These are phyloP conservation scores for Tricholoma matsutake DNA, from an alignment of 768 basidiomycete genomes.

Conservation along the genomic window DNA sequence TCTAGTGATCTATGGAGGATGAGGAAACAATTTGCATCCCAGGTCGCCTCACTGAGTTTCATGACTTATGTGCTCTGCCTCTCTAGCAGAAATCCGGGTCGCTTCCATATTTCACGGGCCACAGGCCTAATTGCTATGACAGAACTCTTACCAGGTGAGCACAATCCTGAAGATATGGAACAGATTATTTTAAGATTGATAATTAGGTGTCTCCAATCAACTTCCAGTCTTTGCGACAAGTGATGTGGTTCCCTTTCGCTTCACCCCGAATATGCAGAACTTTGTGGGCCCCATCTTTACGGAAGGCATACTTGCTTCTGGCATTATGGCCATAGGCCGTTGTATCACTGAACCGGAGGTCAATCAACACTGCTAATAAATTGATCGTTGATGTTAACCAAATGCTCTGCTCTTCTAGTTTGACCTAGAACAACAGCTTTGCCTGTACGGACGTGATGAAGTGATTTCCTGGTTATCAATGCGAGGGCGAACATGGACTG, in stretches of 20 bases:
- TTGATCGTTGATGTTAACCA: not conserved
- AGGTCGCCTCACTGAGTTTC: slow-evolving; percentile 86
- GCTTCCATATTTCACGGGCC: slow-evolving; percentile 86
- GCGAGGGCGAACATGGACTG: slow-evolving; percentile 51
- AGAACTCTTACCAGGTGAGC: slow-evolving; percentile 80
- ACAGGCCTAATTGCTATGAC: slow-evolving; percentile 92
- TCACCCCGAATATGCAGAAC: slow-evolving; percentile 94
- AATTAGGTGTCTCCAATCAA: slow-evolving; percentile 38
- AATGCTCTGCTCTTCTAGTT: slow-evolving; percentile 45
- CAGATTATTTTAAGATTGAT: not conserved
- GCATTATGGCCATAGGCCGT: slow-evolving; percentile 88
- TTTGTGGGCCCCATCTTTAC: slow-evolving; percentile 87
- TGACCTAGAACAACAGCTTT: slow-evolving; percentile 89
- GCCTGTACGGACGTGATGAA: slow-evolving; percentile 91
- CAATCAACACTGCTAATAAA: slow-evolving; percentile 15
- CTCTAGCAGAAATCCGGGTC: slow-evolving; percentile 75
- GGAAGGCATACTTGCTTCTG: slow-evolving; percentile 84
- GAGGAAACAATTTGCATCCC: slow-evolving; percentile 93
- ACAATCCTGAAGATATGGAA: not conserved
- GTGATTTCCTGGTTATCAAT: slow-evolving; percentile 73
- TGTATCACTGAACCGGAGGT: slow-evolving; percentile 92
- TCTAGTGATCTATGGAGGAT: slow-evolving; percentile 92
- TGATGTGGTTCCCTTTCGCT: slow-evolving; percentile 94
- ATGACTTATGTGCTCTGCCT: slow-evolving; percentile 88
- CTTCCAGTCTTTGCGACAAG: slow-evolving; percentile 68